Evolutionary conservation across 2,329 filamentous ascomycete genomes (phyloP).

Genomic region (Mollisia scopiformis): DNA sequence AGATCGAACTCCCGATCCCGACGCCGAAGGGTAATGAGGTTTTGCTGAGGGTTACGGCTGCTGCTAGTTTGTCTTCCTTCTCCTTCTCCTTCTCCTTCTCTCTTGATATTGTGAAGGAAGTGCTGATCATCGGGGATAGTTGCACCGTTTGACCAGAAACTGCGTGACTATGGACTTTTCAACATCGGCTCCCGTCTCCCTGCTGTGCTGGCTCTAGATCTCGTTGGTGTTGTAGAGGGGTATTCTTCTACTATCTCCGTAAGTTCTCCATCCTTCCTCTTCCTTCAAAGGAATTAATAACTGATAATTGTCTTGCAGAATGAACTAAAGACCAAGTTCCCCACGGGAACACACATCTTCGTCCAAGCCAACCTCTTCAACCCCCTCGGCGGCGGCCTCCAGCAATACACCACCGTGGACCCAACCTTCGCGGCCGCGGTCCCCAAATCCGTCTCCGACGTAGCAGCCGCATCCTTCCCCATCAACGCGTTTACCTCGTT

Average conservation of each 20-base stretch:
- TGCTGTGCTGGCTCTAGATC: slow-evolving; percentile 39
- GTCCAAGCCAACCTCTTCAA: slow-evolving; percentile 25
- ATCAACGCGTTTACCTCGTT: slow-evolving; percentile 40
- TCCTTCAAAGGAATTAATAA: too few relatives aligned
- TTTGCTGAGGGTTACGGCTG: slow-evolving; percentile 41
- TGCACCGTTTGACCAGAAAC: slow-evolving; percentile 41
- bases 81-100: not conserved
- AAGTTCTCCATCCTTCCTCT: not conserved
- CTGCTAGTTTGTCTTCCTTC: slow-evolving; percentile 25
- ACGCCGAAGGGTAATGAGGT: slow-evolving; percentile 38
- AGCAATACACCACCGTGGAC: slow-evolving; percentile 43
- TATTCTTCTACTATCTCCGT: not conserved
- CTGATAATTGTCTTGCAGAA: not conserved
- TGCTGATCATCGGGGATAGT: slow-evolving; percentile 12
- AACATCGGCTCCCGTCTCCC: slow-evolving; percentile 36
- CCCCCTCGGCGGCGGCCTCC: slow-evolving; percentile 34
- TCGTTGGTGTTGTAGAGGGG: slow-evolving; percentile 38
- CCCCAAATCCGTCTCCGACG: slow-evolving; percentile 38
- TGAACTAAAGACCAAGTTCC: slow-evolving; percentile 12
- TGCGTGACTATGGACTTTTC: slow-evolving; percentile 41
- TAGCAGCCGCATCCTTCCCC: slow-evolving; percentile 42
- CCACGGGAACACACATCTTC: slow-evolving; percentile 39
- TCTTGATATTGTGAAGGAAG: not conserved
- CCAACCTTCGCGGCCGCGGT: slow-evolving; percentile 35
- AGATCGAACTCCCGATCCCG: slow-evolving; percentile 32